These are phyloP conservation scores for Xylaria arbuscula DNA, from an alignment of 2,329 filamentous ascomycete genomes.

Conservation along the genomic window DNA sequence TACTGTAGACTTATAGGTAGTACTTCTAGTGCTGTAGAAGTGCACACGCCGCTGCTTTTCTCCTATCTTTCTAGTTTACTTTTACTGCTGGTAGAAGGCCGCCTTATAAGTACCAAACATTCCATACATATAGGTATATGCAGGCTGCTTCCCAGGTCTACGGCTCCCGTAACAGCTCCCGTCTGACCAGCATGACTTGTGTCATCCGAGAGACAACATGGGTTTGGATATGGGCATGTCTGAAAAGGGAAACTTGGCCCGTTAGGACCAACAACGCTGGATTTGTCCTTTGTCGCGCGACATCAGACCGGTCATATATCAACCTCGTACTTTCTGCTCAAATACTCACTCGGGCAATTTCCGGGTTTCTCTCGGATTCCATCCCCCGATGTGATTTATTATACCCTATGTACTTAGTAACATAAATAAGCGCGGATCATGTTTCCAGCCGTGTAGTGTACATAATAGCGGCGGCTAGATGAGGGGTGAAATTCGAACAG, in stretches of 20 bases:
- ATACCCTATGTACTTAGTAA: too few species aligned
- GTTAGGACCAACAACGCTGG: constrained; percentile 19
- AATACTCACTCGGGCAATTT: background rate
- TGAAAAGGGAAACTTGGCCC: constrained; percentile 35
- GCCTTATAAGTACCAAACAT: constrained; percentile 1
- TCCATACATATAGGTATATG: background rate
- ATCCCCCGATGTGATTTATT: background rate
- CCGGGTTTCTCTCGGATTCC: background rate
- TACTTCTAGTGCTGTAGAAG: too few species aligned
- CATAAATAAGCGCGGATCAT: background rate
- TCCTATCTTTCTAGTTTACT: background rate
- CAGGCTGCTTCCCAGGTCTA: constrained; percentile 17
- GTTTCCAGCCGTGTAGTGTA: background rate
- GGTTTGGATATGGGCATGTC: background rate
- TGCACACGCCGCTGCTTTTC: too few species aligned
- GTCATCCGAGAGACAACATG: constrained; percentile 16
- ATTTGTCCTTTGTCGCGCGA: constrained; percentile 7
- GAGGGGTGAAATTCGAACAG: background rate
- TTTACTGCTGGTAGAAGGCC: background rate
- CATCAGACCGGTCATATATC: constrained; percentile 10
- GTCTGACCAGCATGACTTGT: constrained; percentile 19
- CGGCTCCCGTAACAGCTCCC: constrained; percentile 5
- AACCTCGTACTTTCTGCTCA: background rate
- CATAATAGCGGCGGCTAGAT: background rate
- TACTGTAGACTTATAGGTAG: too few species aligned